Base-by-base conservation (phyloP, 108 stramenopile genomes). In the Cylindrotheca closterium region DNA sequence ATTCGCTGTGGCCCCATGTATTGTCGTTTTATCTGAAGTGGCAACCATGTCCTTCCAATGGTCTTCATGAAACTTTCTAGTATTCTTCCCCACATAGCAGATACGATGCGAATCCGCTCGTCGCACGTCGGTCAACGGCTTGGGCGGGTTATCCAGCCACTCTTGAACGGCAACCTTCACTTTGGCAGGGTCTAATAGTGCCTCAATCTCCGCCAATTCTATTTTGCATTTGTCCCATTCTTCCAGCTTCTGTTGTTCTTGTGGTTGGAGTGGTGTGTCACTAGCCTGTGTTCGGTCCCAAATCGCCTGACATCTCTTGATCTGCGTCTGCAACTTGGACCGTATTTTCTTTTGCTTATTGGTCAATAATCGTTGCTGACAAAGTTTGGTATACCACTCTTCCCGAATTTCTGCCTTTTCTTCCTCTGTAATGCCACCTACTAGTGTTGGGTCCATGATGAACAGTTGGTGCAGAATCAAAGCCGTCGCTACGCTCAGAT, bases 401-500 rank as follows among this genome's bases (percentile, higher is more conserved):
- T 61, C 53, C 30, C 92, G 68, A 33, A 93, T 58, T 17, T 66
- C 65, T 28, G 54, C 47, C 23, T 79, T 60, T 55, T 86, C 86
- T 47, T 84, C 82, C 30, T 46, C 65, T 3, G 58, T 50, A 71
- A 83, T 87, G 21, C 69, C 81, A 5, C 94, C 94, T 23, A 83
- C 68, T 32, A 89, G 55, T 1, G 77, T 60, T 26, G 89, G 89
- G 48, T 92, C 91, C 42, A 92, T 64, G 42, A 79, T 30, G 58
- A 96, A 90, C 26, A 96, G 63, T 65, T 85, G 82, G 61, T 92
- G 87, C 5, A 93, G 69, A 23, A 91, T 84, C 54, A 96, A 73
- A 22, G 96, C 96, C 4, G 93, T 88, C 4, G 96, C 93, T 1
- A 96, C 96, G 55, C 72, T 75, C 15, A 96, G 63, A 67, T 96